Conservation (phyloP, 2,329 filamentous ascomycete genomes). For the Epichloe gansuensis region DNA sequence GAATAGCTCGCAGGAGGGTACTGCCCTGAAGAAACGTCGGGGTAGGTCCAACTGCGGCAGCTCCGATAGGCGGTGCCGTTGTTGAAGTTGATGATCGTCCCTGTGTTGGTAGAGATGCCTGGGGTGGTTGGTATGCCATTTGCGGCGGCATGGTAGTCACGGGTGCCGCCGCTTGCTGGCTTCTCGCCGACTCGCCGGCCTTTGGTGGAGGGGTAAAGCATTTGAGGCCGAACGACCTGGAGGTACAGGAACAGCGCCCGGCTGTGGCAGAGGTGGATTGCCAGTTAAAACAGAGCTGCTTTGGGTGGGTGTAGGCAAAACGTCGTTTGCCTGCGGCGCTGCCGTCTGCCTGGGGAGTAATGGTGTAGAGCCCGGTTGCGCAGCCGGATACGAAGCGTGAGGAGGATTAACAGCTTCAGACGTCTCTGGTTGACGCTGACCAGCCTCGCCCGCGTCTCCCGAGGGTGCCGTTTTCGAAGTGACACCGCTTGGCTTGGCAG, state of each 20-base stretch:
- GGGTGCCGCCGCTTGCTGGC: slow-evolving; percentile 18
- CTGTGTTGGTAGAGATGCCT: slow-evolving; percentile 27
- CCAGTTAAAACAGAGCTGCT: slow-evolving; percentile 13
- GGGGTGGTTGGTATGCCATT: slow-evolving; percentile 39
- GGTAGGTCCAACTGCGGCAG: slow-evolving; percentile 6
- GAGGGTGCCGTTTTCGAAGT: slow-evolving; percentile 30
- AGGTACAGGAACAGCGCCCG: slow-evolving; percentile 40
- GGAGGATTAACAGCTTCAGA: slow-evolving; percentile 8
- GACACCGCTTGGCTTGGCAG: slow-evolving; percentile 37
- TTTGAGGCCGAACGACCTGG: slow-evolving; percentile 12
- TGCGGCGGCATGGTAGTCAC: slow-evolving; percentile 28
- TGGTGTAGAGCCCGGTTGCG: slow-evolving; percentile 35
- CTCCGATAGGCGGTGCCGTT: slow-evolving; percentile 11
- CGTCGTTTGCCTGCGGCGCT: slow-evolving; percentile 20
- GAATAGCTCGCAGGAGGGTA: slow-evolving; percentile 20
- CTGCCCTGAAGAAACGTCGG: slow-evolving; percentile 16
- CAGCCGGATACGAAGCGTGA: slow-evolving; percentile 23
- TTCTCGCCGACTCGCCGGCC: slow-evolving; percentile 31
- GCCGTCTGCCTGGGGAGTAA: slow-evolving; percentile 32
- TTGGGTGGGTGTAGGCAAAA: slow-evolving; percentile 32
- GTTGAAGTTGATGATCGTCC: slow-evolving; percentile 32
- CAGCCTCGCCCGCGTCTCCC: not conserved
- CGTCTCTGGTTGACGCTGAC: slow-evolving; percentile 3
- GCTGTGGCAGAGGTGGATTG: slow-evolving; percentile 43
- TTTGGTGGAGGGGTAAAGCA: slow-evolving; percentile 37